A percentile compares a stretch with the other conserved stretches of the same genome.
These are phyloP conservation scores for Schizophyllum amplum DNA, from an alignment of 1,284 basidiomycete species.

Conservation along the genomic window DNA sequence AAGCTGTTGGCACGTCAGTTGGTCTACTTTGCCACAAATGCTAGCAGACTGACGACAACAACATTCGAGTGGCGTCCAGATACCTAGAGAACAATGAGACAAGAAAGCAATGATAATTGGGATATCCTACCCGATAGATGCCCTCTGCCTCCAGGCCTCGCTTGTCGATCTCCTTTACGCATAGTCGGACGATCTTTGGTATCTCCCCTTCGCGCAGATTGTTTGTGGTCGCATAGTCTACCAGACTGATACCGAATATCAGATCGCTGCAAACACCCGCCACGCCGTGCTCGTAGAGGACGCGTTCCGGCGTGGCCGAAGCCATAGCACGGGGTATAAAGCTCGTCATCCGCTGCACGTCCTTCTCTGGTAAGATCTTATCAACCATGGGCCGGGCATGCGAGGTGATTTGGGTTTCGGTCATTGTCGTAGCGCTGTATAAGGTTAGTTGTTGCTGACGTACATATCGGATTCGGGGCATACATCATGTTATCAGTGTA, in stretches of 20 bases:
- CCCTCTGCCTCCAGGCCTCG: slow-evolving; percentile 80
- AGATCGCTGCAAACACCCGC: slow-evolving; percentile 87
- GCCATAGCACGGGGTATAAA: slow-evolving; percentile 53
- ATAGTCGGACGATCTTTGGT: slow-evolving; percentile 81
- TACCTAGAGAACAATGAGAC: slow-evolving; percentile 35
- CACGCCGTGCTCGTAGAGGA: slow-evolving; percentile 71
- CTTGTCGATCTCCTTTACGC: slow-evolving; percentile 78
- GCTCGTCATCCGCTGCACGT: slow-evolving; percentile 48
- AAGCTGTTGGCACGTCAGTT: slow-evolving; percentile 36
- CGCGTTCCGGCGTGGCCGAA: slow-evolving; percentile 54
- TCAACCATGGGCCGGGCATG: slow-evolving; percentile 52
- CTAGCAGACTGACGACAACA: slow-evolving; percentile 49
- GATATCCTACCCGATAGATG: slow-evolving; percentile 74
- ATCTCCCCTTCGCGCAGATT: slow-evolving; percentile 66
- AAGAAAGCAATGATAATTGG: slow-evolving; percentile 1
- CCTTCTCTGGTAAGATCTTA: slow-evolving; percentile 62
- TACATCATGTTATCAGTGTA: slow-evolving; percentile 77
- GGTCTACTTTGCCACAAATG: neutral
- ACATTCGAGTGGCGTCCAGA: slow-evolving; percentile 83
- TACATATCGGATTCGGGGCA: neutral
- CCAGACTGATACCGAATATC: slow-evolving; percentile 87
- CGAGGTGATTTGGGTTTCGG: slow-evolving; percentile 58
- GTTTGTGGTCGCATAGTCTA: slow-evolving; percentile 87
- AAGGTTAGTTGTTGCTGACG: slow-evolving; percentile 1
- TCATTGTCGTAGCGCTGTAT: slow-evolving; percentile 55